Conservation (phyloP, 2,329 filamentous ascomycete genomes). For the Cladosporium halotolerans region DNA sequence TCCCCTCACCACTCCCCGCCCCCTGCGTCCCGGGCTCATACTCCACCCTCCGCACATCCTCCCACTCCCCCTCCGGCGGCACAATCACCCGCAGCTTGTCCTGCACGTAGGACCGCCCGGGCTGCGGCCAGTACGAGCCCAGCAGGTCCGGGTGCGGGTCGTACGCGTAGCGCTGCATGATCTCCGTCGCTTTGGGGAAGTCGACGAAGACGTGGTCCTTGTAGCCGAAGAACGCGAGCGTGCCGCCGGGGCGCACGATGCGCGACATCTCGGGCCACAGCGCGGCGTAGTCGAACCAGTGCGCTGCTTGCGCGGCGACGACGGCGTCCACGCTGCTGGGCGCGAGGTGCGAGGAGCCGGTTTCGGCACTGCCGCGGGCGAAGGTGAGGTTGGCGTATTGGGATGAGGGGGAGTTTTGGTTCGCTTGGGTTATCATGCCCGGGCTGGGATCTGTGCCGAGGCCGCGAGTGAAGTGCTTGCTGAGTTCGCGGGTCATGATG, state of each 20-base stretch:
- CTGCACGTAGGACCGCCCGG: conserved; percentile 51
- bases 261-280: conserved; percentile 52
- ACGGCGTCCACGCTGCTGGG: conserved; percentile 49
- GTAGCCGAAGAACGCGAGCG: conserved; percentile 61
- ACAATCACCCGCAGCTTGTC: conserved; percentile 46
- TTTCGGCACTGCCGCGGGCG: conserved; percentile 49
- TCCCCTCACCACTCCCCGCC: conserved; percentile 35
- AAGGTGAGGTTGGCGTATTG: conserved; percentile 37
- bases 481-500: conserved; percentile 49
- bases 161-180: conserved; percentile 54
- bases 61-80: conserved; percentile 49
- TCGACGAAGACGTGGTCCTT: conserved; percentile 57
- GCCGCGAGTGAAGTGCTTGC: conserved; percentile 46
- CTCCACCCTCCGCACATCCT: conserved; percentile 46
- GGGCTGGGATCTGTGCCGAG: conserved; percentile 53
- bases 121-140: conserved; percentile 56
- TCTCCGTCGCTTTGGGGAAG: conserved; percentile 44
- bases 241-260: conserved; percentile 50
- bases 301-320: conserved; percentile 52
- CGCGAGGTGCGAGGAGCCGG: conserved; percentile 42
- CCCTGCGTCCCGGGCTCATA: conserved; percentile 50
- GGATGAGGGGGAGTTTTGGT: conserved; percentile 17
- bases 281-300: conserved; percentile 58
- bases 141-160: conserved; percentile 43
- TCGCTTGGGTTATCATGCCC: conserved; percentile 45